Evolutionary conservation across 257 asterid species (phyloP), one percentile per base, ranked within the genome.

Genomic region (Fraxinus excelsior): DNA sequence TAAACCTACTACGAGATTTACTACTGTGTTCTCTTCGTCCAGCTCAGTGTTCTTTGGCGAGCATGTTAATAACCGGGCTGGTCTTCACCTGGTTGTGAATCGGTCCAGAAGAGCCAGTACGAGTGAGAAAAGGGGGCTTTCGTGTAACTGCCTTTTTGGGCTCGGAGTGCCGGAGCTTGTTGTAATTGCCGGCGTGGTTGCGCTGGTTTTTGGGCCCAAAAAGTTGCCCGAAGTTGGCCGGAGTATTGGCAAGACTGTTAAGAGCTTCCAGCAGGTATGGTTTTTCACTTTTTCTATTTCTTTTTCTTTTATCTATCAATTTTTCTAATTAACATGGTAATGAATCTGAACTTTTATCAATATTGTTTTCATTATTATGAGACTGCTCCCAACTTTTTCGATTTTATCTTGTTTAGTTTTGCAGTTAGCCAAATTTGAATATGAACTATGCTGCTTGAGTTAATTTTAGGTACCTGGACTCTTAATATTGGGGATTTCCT

Each of bases 131-230:
- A 85, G 76, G 67, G 89, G 96, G 0, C 64, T 85, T 94, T 90
- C 96, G 60, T 92, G 97, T 66, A 86, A 82, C 65, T 86, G 92
- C 80, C 80, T 94, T 25, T 94, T 94, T 79, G 97, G 98, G 72
- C 97, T 94, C 34, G 98, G 98, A 62, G 93, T 94, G 2, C 97
- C 98, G 49, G 98, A 94, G 85, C 89, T 94, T 68, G 97, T 70
- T 31, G 98, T 94, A 25, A 94, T 94, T 80, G 98, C 87, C 2
- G 97, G 97, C 18, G 97, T 92, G 56, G 83, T 88, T 26, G 96
- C 88, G 58, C 94, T 94, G 67, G 86, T 92, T 67, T 94, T 94
- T 77, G 98, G 98, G 5, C 97, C 98, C 29, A 92, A 86, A 67
- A 80, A 90, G 88, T 71, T 94, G 86, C 98, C 97, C 29, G 96